Evolutionary conservation across 148 eudicot genomes (phyloP), one percentile per base, ranked within the genome.

Genomic region (Gaultheria prostrata): DNA sequence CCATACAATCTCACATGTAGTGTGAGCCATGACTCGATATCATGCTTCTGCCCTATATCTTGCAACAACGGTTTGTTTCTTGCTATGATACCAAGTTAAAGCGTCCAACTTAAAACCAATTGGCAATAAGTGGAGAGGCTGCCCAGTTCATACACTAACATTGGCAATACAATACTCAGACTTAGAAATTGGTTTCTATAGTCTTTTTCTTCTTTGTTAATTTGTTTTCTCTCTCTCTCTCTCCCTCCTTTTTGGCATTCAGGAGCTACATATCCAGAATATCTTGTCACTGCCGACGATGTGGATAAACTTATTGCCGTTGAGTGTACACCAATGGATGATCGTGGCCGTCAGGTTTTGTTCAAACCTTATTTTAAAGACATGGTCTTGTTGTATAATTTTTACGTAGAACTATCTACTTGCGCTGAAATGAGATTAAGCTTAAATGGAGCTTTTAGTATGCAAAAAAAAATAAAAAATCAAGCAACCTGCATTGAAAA

Each of bases 311-410:
- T 90, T 85, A 90, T 95, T 79, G 97, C 98, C 75, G 98, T 95
- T 81, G 98, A 94, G 88, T 95, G 98, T 89, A 93, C 93, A 86
- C 98, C 98, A 49, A 95, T 94, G 98, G 97, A 94, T 89, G 98
- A 93, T 82, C 93, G 89, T 87, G 97, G 95, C 83, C 92, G 90
- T 77, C 98, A 95, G 98, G 98, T 95, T 76, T 9, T 76, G 15
- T 51, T 28, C 39, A 4, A 72, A 33, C 14, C 48, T 82, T 82
- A 51, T 10, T 20, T 54, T 74, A 56, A 78, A 53, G 24, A 26
- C 30, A 39, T 59, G 17, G 39, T 81, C 24, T 15, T 15, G 24
- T 49, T n/a, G 20, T 57, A 39, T 35, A 80, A 14, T 26, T 81
- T 54, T 35, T n/a, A 11, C 46, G 3, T 21, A 4, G 21, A 43